Evolutionary conservation across 495 filamentous ascomycete species (phyloP).

Genomic region (Podospora conica): DNA sequence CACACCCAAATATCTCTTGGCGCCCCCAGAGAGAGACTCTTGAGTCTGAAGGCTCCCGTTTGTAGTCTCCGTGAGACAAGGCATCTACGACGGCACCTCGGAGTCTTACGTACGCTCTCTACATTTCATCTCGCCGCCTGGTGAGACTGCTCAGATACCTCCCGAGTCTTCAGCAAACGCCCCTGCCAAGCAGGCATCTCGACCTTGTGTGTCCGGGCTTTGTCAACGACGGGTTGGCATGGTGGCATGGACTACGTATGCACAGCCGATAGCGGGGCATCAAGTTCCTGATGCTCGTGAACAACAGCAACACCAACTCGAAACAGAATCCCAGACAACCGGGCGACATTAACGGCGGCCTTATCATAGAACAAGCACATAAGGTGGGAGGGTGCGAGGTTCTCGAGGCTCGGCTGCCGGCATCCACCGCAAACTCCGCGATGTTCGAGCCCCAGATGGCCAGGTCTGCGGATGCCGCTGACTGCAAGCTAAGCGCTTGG

Average conservation of each 20-base stretch:
- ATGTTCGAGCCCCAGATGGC: not conserved
- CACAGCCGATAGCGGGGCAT: slow-evolving; percentile 3
- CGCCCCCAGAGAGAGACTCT: not conserved
- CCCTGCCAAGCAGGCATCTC: slow-evolving; percentile 28
- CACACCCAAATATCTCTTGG: not conserved
- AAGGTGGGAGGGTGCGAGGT: no score
- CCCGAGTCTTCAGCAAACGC: not conserved
- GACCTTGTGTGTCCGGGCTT: not conserved
- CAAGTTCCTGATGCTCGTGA: not conserved
- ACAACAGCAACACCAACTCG: slow-evolving; percentile 5
- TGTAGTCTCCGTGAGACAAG: not conserved
- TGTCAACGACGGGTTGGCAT: not conserved
- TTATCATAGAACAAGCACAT: slow-evolving; percentile 3
- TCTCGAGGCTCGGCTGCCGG: not conserved
- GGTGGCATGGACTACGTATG: slow-evolving; percentile 6
- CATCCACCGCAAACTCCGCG: not conserved
- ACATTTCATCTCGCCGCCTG: not conserved
- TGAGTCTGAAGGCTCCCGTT: not conserved
- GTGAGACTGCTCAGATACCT: not conserved
- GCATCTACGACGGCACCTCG: slow-evolving; percentile 1
- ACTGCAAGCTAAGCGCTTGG: slow-evolving; percentile 1
- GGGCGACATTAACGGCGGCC: slow-evolving; percentile 10
- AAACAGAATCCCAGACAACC: slow-evolving; percentile 17
- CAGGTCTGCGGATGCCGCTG: slow-evolving; percentile 1
- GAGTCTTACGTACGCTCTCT: slow-evolving; percentile 20